Base-by-base conservation (phyloP, 164 flowering plant species). In the Umbilicus rupestris region DNA sequence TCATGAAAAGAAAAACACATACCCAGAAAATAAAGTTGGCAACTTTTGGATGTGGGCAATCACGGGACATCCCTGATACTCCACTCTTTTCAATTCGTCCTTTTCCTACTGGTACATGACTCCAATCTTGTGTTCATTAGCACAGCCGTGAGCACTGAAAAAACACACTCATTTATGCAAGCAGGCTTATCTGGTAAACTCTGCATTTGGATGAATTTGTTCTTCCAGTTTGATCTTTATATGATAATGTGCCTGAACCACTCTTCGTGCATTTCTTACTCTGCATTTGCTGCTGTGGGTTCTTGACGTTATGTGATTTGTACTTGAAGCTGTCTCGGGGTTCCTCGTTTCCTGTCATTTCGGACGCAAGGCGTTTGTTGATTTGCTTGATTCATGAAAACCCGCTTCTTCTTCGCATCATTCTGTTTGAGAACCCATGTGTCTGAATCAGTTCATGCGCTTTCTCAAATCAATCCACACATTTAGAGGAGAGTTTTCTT, bases 401-500 rank as follows among this genome's bases (percentile, higher is more conserved):
- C 66, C 79, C n/a, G n/a, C n/a, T 76, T 71, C 50, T 30, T 70
- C 42, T 45, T 29, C 64, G 65, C 69, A 66, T 46, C 46, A 47
- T 59, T 33, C 66, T 47, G 37, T 65, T 55, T 69, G 70, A 78
- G 81, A 62, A 33, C 64, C 76, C 85, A 86, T 86, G 90, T 83
- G 77, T 81, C 70, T 73, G 70, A 81, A 82, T 80, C 87, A 75
- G 80, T 78, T 84, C 79, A 80, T 86, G 81, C 86, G 79, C 69
- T 88, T 82, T 74, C 74, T 83, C 55, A 79, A 79, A 73, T 80
- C 83, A 69, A 80, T 81, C 69, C 92, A 83, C 74, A 76, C 84
- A 49, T 75, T 78, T 80, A 80, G 87, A 72, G 80, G 85, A 74
- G 79, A 78, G 74, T 73, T 66, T 59, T 77, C 62, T 73, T 64